phyloP scores from a whole-genome alignment of 306 rosid genomes.

The Sindora glabra region DNA sequence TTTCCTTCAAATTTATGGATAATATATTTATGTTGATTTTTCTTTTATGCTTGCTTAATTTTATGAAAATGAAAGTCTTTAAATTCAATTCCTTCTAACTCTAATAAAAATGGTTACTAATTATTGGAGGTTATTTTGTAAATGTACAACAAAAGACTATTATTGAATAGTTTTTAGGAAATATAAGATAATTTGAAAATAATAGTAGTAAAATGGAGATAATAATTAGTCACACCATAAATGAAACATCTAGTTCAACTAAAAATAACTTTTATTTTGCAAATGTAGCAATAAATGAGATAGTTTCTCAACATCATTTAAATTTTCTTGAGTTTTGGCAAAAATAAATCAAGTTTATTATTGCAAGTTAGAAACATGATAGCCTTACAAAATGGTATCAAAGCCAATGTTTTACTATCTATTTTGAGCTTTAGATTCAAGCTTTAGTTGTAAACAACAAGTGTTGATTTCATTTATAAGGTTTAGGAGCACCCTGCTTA shows the following conservation, averaged over 20 bases:
- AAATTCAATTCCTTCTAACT: background rate
- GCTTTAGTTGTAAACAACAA: background rate
- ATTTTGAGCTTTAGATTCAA: background rate
- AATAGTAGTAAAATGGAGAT: background rate
- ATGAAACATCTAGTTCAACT: background rate
- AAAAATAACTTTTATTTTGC: background rate
- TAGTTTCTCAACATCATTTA: constrained; percentile 8
- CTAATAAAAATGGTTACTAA: background rate
- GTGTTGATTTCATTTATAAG: background rate
- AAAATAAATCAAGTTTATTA: constrained; percentile 35
- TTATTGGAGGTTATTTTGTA: background rate
- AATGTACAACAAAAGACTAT: constrained; percentile 27
- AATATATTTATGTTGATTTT: background rate
- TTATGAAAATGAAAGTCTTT: background rate
- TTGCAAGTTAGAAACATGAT: constrained; percentile 41
- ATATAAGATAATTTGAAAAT: constrained; percentile 8
- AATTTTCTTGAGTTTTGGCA: constrained; percentile 23
- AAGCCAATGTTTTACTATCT: background rate
- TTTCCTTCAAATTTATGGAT: background rate
- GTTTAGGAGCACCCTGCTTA: background rate
- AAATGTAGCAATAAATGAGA: background rate
- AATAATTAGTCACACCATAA: background rate
- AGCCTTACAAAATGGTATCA: constrained; percentile 30
- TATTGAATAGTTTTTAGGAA: background rate
- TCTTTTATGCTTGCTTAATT: background rate